Conservation (phyloP, 2,329 filamentous ascomycete genomes). For the Fusarium robinianum region DNA sequence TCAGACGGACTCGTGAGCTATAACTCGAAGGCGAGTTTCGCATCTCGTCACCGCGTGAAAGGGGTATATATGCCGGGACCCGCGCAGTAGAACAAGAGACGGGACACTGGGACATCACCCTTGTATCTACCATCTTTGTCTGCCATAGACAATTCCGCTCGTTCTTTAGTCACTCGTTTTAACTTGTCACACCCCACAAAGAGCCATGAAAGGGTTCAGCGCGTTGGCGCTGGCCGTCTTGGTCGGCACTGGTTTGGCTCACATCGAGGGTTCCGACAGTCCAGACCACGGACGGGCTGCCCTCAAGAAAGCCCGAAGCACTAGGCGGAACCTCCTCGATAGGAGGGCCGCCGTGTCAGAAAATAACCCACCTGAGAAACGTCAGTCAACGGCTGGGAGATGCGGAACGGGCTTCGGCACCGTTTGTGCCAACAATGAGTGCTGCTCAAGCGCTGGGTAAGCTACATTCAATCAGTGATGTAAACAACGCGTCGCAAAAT, state of each 20-base stretch:
- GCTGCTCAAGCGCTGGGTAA: constrained; percentile 51
- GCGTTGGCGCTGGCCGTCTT: constrained; percentile 9
- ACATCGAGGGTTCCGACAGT: not conserved
- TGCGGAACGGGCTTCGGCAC: constrained; percentile 45
- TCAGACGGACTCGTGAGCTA: too few species aligned
- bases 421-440: constrained; percentile 43
- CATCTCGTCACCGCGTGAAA: too few species aligned
- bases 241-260: constrained; percentile 3
- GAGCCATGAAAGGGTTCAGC: constrained; percentile 21
- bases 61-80: constrained; percentile 1
- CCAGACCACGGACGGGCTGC: not conserved
- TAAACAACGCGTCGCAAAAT: constrained; percentile 2
- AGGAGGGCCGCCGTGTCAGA: too few species aligned
- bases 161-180: constrained; percentile 31
- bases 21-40: too few species aligned
- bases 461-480: not conserved
- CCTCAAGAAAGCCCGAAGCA: not conserved
- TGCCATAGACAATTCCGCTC: constrained; percentile 21
- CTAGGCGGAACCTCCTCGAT: too few species aligned
- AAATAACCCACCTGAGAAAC: constrained; percentile 24
- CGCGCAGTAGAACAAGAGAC: too few species aligned
- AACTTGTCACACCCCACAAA: not conserved
- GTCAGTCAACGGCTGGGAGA: constrained; percentile 48
- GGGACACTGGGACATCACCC: too few species aligned
- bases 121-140: too few species aligned